These are phyloP conservation scores for Halophytophthora batemanensis DNA, from an alignment of 352 stramenopile genomes.

Conservation along the genomic window DNA sequence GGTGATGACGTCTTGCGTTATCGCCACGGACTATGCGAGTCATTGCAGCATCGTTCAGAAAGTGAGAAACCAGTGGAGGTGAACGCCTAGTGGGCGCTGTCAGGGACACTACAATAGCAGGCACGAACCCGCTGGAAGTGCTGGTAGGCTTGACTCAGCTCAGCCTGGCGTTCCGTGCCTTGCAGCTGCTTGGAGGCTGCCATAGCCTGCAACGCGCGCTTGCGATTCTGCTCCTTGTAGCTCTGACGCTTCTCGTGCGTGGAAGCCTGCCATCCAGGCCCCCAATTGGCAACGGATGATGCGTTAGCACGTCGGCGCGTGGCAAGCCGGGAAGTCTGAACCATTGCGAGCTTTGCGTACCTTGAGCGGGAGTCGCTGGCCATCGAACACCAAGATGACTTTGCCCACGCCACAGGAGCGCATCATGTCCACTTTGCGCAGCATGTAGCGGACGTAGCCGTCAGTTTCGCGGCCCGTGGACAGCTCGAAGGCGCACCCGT, in stretches of 20 bases:
- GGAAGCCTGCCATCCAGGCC: slow-evolving; percentile 29
- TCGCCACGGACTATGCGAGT: slow-evolving; percentile 49
- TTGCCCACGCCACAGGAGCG: slow-evolving; percentile 45
- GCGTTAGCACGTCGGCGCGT: background rate
- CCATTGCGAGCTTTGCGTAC: slow-evolving; percentile 14
- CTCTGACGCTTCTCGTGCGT: slow-evolving; percentile 63
- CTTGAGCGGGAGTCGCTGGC: slow-evolving; percentile 70
- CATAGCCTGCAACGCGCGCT: slow-evolving; percentile 49
- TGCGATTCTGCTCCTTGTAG: slow-evolving; percentile 55
- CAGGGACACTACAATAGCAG: background rate
- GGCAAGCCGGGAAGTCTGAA: background rate
- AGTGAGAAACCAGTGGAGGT: background rate
- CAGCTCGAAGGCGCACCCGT: slow-evolving; percentile 74
- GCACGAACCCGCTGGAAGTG: slow-evolving; percentile 47
- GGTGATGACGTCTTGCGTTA: slow-evolving; percentile 55
- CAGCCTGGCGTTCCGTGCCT: slow-evolving; percentile 41
- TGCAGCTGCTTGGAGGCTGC: slow-evolving; percentile 42
- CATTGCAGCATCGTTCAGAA: background rate
- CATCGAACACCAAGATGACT: slow-evolving; percentile 74
- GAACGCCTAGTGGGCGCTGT: background rate
- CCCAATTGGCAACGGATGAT: background rate
- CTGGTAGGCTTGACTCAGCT: slow-evolving; percentile 55
- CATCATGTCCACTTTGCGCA: slow-evolving; percentile 71
- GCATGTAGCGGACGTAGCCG: slow-evolving; percentile 69
- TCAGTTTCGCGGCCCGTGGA: slow-evolving; percentile 59